phyloP scores from a whole-genome alignment of 305 asterid genomes.

The Coffea humblotiana region DNA sequence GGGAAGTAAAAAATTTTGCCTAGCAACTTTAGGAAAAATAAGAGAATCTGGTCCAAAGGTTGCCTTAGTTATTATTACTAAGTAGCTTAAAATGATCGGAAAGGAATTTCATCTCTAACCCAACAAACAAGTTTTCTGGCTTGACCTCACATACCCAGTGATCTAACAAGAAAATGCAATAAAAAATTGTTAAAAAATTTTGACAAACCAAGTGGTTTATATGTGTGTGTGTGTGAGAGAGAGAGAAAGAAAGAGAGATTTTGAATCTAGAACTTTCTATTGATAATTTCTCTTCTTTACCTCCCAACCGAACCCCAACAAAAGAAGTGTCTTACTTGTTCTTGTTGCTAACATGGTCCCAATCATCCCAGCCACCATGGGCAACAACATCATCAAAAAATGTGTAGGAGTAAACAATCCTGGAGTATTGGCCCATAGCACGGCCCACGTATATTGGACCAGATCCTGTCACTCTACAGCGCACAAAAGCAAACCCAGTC shows the following conservation, averaged over 20 bases:
- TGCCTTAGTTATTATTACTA: no score
- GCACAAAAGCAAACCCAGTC: constrained; percentile 73
- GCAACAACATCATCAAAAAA: constrained; percentile 70
- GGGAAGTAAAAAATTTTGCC: no score
- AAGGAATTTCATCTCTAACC: neutral
- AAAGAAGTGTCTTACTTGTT: constrained; percentile 44
- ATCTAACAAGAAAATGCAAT: neutral
- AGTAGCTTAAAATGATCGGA: neutral
- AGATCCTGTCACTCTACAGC: constrained; percentile 65
- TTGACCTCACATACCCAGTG: neutral
- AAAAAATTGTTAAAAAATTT: no score
- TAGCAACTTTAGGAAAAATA: no score
- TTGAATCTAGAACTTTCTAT: no score
- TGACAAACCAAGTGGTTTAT: no score
- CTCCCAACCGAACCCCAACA: no score
- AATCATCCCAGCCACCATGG: constrained; percentile 87
- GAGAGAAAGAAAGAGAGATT: no score
- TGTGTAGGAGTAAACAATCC: constrained; percentile 70
- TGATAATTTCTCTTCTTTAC: no score
- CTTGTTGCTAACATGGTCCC: constrained; percentile 79
- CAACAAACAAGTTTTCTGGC: neutral
- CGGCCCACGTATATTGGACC: constrained; percentile 88
- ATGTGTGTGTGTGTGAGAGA: no score
- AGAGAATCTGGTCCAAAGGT: no score
- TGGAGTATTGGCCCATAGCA: constrained; percentile 85